A percentile compares a stretch with the other conserved stretches of the same genome.
Conservation (phyloP, 257 asterid species). For the Jaltomata sinuosa region DNA sequence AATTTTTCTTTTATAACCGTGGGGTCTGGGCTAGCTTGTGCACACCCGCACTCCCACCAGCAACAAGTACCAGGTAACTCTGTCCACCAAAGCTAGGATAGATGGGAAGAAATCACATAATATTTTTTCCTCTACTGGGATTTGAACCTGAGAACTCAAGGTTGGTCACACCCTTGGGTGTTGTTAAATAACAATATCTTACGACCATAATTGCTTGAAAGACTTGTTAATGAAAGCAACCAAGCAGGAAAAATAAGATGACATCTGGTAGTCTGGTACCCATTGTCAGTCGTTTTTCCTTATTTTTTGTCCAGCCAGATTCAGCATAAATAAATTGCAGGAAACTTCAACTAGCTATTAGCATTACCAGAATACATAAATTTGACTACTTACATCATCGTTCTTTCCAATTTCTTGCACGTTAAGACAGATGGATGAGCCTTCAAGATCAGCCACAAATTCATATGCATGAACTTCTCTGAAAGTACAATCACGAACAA, state of each 20-base stretch:
- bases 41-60: neutral
- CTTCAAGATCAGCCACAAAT: conserved; percentile 38
- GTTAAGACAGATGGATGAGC: conserved; percentile 40
- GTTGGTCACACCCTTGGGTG: neutral
- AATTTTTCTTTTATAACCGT: neutral
- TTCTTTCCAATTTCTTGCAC: conserved; percentile 62
- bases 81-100: neutral
- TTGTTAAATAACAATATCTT: neutral
- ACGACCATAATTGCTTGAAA: neutral
- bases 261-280: neutral
- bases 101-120: neutral
- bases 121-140: neutral
- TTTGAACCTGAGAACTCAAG: neutral
- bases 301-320: neutral
- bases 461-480: conserved; percentile 39
- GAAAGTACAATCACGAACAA: conserved; percentile 34
- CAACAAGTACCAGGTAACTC: neutral
- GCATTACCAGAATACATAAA: neutral
- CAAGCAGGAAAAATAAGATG: neutral
- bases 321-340: neutral
- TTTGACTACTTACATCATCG: conserved; percentile 36
- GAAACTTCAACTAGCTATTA: neutral
- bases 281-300: neutral
- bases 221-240: neutral
- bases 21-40: neutral